Conservation (phyloP, 1,284 basidiomycete species). For the Pseudozyma pruni region DNA sequence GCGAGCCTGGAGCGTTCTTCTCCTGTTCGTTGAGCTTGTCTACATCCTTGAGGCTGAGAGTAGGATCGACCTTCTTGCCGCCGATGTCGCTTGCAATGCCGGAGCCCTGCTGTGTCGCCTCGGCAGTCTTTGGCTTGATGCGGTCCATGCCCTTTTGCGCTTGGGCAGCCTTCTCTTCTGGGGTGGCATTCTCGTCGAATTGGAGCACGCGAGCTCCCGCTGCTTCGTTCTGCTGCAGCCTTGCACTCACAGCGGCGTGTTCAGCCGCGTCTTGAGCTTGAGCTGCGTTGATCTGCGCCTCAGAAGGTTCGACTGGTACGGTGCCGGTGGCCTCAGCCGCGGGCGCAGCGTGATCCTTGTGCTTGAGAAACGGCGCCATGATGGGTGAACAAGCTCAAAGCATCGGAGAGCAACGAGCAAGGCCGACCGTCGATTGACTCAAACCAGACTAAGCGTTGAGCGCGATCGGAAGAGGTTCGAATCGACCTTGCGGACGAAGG, state of each 20-base stretch:
- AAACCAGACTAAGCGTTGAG: too few relatives aligned
- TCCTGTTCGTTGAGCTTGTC: constrained; percentile 56
- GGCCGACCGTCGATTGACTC: neutral
- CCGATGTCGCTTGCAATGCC: constrained; percentile 56
- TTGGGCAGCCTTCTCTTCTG: constrained; percentile 59
- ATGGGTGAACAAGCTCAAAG: constrained; percentile 4
- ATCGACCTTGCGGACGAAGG: too few relatives aligned
- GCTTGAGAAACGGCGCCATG: constrained; percentile 35
- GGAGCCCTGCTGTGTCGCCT: constrained; percentile 20
- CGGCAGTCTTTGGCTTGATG: constrained; percentile 49
- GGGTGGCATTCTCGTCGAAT: constrained; percentile 61
- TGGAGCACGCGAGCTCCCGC: constrained; percentile 58
- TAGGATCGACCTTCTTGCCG: constrained; percentile 55
- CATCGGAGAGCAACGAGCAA: constrained; percentile 3
- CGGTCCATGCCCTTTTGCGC: constrained; percentile 49
- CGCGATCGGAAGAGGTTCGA: too few relatives aligned
- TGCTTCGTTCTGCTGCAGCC: constrained; percentile 43
- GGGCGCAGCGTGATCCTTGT: constrained; percentile 36
- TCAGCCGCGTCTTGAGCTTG: constrained; percentile 46
- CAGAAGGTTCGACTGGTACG: constrained; percentile 8
- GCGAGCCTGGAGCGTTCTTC: constrained; percentile 48
- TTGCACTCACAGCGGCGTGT: constrained; percentile 30
- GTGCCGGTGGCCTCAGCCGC: constrained; percentile 1
- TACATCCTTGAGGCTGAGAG: constrained; percentile 56
- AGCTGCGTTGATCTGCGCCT: constrained; percentile 40